phyloP scores from a whole-genome alignment of 164 flowering plant genomes.

The Brasenia schreberi region DNA sequence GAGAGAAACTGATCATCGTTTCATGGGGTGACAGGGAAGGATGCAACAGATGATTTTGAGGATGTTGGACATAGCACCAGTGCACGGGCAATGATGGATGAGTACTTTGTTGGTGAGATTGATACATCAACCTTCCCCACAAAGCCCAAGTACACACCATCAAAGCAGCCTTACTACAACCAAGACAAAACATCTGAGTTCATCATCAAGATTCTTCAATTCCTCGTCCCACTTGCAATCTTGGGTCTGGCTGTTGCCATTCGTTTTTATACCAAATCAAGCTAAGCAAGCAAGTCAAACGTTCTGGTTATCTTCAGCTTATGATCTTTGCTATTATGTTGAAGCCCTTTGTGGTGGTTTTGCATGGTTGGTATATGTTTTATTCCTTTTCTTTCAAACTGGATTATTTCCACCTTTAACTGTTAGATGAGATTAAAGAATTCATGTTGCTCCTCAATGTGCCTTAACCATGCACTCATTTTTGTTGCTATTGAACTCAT shows the following conservation, averaged over 20 bases:
- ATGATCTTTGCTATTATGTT: no score
- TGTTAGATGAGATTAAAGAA: no score
- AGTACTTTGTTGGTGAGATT: constrained; percentile 47
- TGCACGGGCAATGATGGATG: constrained; percentile 59
- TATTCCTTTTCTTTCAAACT: no score
- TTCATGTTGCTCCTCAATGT: no score
- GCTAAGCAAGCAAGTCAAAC: not conserved
- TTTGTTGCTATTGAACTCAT: no score
- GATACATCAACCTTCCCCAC: constrained; percentile 35
- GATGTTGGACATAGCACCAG: constrained; percentile 67
- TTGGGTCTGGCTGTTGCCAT: constrained; percentile 64
- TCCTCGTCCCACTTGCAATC: constrained; percentile 65
- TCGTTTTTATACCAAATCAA: constrained; percentile 57
- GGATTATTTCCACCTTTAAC: no score
- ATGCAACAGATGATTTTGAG: constrained; percentile 82
- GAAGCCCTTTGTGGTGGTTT: no score
- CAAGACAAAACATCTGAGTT: constrained; percentile 66
- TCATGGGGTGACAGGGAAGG: constrained; percentile 36
- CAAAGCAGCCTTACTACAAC: constrained; percentile 43
- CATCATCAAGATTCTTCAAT: constrained; percentile 74
- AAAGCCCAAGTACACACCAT: constrained; percentile 32
- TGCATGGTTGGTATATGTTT: no score
- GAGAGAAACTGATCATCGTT: not conserved
- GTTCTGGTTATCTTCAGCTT: no score
- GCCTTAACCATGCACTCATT: no score